Percentiles rank a stretch among this genome's conserved stretches.
These are phyloP conservation scores for Agroathelia rolfsii DNA, from an alignment of 1,284 basidiomycete species.

Conservation along the genomic window DNA sequence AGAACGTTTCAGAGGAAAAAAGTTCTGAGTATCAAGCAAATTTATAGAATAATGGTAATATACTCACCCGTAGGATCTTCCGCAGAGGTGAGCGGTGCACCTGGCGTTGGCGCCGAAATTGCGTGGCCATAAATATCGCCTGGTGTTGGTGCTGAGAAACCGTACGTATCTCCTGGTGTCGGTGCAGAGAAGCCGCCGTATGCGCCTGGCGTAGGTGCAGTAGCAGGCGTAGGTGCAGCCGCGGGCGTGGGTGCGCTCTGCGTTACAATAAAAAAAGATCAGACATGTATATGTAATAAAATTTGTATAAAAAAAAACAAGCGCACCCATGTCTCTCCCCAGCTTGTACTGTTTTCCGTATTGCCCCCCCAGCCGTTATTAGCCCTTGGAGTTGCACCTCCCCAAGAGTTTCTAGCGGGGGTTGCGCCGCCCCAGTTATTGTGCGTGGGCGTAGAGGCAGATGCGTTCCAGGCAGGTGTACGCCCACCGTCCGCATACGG, in stretches of 20 bases:
- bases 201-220: slow-evolving; percentile 17
- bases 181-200: slow-evolving; percentile 15
- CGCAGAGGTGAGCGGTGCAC: slow-evolving; percentile 13
- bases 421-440: slow-evolving; percentile 11
- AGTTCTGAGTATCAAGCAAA: background rate
- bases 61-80: slow-evolving; percentile 18
- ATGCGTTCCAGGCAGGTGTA: slow-evolving; percentile 49
- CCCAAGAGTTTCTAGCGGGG: slow-evolving; percentile 18
- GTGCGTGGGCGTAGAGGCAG: slow-evolving; percentile 41
- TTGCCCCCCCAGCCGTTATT: slow-evolving; percentile 29
- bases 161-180: slow-evolving; percentile 21
- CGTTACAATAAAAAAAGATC: slow-evolving; percentile 8
- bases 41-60: slow-evolving; percentile 20
- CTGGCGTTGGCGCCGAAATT: slow-evolving; percentile 34
- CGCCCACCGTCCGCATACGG: slow-evolving; percentile 49
- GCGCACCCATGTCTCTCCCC: slow-evolving; percentile 26
- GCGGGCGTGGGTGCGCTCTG: slow-evolving; percentile 48
- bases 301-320: slow-evolving; percentile 10
- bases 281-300: slow-evolving; percentile 10
- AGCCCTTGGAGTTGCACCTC: slow-evolving; percentile 28
- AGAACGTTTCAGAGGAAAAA: slow-evolving; percentile 6
- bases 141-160: slow-evolving; percentile 23
- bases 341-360: slow-evolving; percentile 22
- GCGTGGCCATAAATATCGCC: slow-evolving; percentile 22
- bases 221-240: slow-evolving; percentile 42